Base-by-base conservation (phyloP, 768 basidiomycete species). In the Podaxis rugospora region DNA sequence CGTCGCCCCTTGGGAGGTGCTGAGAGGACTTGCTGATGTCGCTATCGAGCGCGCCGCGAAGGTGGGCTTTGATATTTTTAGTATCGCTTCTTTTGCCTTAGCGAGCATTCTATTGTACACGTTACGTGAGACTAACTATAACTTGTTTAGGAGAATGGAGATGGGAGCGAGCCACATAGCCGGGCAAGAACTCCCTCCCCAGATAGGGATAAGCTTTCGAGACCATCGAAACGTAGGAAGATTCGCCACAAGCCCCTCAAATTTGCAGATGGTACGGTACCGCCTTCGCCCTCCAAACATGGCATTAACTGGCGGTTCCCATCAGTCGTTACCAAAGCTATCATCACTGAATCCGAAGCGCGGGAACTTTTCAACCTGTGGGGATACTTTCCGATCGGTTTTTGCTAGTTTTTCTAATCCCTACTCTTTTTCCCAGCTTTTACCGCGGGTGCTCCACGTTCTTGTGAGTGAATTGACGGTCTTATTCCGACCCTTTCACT, bases 281-380 rank as follows among this genome's bases (percentile, higher is more conserved):
- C 59, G 28, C 44, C 60, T 52, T 25, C 50, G 59, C 50, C 59
- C 35, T 39, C 51, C 21, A 46, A 55, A 49, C 37, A 18, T 44
- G 50, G 27, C 57, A 60, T 54, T 60, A 53, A 63, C 62, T 44
- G 62, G 61, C 52, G 62, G 52, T 57, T 59, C 25, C 39, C 49
- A 58, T 62, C 65, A 92, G 93, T 93, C 54, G 92, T 96, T 53
- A 90, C 89, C 0, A 93, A 94, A 74, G 85, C 85, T 44, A 80
- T 92, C 63, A 85, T 97, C 47, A 74, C 86, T 1, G 93, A 95
- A 69, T 78, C 80, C 25, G 93, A 97, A 69, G 95, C 93, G 2
- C 85, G 87, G 61, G 90, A 93, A 59, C 73, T 97, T 55, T 94
- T 96, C 74, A 81, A 84, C 69, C 89, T 95, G 93, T 95, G 61